Evolutionary conservation across 371 early-diverging fungal species (phyloP).

Genomic region (Mortierella sp.): DNA sequence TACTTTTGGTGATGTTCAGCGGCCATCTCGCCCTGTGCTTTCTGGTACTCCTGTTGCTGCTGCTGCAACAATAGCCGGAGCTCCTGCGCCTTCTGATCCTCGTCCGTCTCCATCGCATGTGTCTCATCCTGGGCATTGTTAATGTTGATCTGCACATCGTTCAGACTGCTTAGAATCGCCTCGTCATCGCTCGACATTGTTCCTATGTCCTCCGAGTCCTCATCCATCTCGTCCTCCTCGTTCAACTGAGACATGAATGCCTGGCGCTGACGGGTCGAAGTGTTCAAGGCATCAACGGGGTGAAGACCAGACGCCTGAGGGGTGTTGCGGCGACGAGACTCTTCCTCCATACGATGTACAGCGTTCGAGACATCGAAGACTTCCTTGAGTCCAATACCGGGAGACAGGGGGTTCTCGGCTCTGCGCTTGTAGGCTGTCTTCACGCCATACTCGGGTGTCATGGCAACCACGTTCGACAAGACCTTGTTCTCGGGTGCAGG

Average conservation of each 20-base stretch:
- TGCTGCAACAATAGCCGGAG: slow-evolving; percentile 36
- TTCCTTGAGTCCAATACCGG: slow-evolving; percentile 71
- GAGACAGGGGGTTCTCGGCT: slow-evolving; percentile 58
- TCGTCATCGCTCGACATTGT: slow-evolving; percentile 43
- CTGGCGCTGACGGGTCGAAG: slow-evolving; percentile 40
- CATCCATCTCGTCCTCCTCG: slow-evolving; percentile 51
- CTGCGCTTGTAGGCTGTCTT: slow-evolving; percentile 53
- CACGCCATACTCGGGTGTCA: slow-evolving; percentile 40
- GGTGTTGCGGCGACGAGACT: slow-evolving; percentile 61
- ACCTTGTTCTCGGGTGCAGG: slow-evolving; percentile 41
- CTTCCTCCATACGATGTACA: slow-evolving; percentile 66
- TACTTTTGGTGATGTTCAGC: slow-evolving; percentile 44
- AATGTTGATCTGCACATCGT: slow-evolving; percentile 33
- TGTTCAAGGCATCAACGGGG: slow-evolving; percentile 47
- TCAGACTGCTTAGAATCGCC: slow-evolving; percentile 20
- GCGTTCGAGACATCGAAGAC: slow-evolving; percentile 74
- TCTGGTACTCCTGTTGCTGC: slow-evolving; percentile 56
- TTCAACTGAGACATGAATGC: slow-evolving; percentile 52
- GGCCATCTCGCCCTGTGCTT: slow-evolving; percentile 49
- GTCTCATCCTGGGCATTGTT: slow-evolving; percentile 21
- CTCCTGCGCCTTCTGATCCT: slow-evolving; percentile 33
- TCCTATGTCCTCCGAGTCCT: slow-evolving; percentile 24
- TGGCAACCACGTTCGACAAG: slow-evolving; percentile 24
- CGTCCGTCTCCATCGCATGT: slow-evolving; percentile 15
- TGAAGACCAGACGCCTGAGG: slow-evolving; percentile 32